Evolutionary conservation across 495 filamentous ascomycete species (phyloP), one percentile per base, ranked within the genome.

Genomic region (Cairneyella variabilis): DNA sequence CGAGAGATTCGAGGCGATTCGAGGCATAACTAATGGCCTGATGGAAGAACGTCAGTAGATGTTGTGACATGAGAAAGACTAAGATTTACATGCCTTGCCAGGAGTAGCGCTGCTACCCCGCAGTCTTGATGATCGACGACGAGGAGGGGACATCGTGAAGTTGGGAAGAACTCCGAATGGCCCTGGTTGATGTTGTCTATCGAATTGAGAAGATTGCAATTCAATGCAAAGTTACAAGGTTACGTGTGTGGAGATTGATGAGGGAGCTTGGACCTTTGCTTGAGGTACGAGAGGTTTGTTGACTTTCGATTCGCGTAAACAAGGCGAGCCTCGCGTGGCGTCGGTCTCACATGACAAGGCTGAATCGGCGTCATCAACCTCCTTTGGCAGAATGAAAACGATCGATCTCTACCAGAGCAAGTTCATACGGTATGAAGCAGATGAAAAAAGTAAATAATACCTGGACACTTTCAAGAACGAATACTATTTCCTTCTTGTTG

Each of bases 71-170:
- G n/a, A 26, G 20, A 32, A 36, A 18, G 26, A 16, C 32, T 36
- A 16, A 30, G 16, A 21, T 20, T 16, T 40, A 48, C n/a, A n/a
- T 57, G 60, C 60, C 60, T 60, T 63, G 48, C 25, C 40, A 38
- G 61, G 61, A 6, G 57, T 61, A 28, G 51, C 58, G 56, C 21
- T 54, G 18, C 28, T 36, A n/a, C 54, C 54, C 27, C 54, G 53
- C 40, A 61, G 51, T 46, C 61, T 37, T 14, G 61, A 50, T 9
- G 58, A 60, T 17, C 61, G 57, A 55, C 61, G 60, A 25, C 52
- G 61, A 38, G 53, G 56, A 49, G 55, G 53, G 18, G 57, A 41
- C 59, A 62, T 63, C 10, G 27, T 51, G 54, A 54, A 20, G 48
- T 20, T 28, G 28, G 11, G 17, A 32, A 8, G 49, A 41, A 18